Base-by-base conservation (phyloP, 176 grass and related monocot genomes). In the Lolium rigidum region DNA sequence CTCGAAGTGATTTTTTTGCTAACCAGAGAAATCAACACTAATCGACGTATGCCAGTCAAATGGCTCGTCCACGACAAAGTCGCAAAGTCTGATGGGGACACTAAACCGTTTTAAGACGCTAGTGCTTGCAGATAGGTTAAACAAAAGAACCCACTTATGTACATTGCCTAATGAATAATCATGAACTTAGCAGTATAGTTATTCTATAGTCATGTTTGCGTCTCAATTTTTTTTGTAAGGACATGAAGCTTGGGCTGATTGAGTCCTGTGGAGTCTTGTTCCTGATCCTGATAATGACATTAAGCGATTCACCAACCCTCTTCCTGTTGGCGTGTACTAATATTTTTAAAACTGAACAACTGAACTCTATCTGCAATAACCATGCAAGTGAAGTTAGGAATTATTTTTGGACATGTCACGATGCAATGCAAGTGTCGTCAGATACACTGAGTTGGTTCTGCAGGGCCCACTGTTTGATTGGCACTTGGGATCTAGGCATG, bases 401-500 rank as follows among this genome's bases (percentile, higher is more conserved):
- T 35, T 79, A 25, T 11, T 13, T 39, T 22, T 79, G 37, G 55
- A 31, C 54, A 47, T 66, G 72, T 86, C 64, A 47, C 72, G 62
- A 8, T 35, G 31, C 31, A 35, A 8, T 35, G 31, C 31, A 35
- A 35, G 31, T 35, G 31, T 35, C 31, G 2, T 35, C 31, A 35
- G 2, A 35, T 35, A 65, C 72, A 43, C 78, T 28, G 70, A 70
- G 63, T 37, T 35, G 11, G n/a, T 15, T 80, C 55, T 35, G 15
- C 20, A 52, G 3, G 11, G 4, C 41, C 51, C 48, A 73, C 20
- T 28, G 39, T 50, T 50, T 1, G 6, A 46, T 38, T 55, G 63
- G 58, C 87, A 84, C 58, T 65, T 84, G 82, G 74, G 44, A 79
- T 39, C 31, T 18, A 13, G 64, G 49, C 31, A 35, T 3, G 31